phyloP scores from a whole-genome alignment of 2,329 filamentous ascomycete genomes.

The Fusarium guadeloupense region DNA sequence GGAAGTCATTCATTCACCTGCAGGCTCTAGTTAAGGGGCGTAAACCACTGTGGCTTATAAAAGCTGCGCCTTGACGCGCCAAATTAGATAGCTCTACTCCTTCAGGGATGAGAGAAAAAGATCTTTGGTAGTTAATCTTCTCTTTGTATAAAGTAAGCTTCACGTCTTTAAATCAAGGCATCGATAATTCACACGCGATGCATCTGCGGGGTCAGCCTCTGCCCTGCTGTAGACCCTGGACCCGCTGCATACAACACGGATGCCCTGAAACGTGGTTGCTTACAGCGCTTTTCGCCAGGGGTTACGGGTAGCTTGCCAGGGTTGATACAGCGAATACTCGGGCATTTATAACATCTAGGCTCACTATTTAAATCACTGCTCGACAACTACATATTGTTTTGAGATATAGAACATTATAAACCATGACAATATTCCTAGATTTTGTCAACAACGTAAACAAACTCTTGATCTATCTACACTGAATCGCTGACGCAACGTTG shows the following conservation, averaged over 20 bases:
- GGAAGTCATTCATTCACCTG: constrained; percentile 17
- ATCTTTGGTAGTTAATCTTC: not conserved
- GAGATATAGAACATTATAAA: not conserved
- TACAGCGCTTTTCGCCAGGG: constrained; percentile 6
- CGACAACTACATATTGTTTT: not conserved
- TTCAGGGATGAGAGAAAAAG: not conserved
- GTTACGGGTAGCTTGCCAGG: not conserved
- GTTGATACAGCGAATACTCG: not conserved
- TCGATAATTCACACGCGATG: constrained; percentile 16
- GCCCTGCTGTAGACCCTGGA: constrained; percentile 3
- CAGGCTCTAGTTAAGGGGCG: constrained; percentile 4
- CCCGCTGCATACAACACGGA: not conserved
- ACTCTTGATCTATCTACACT: not conserved
- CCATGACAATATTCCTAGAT: not conserved
- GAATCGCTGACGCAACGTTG: not conserved
- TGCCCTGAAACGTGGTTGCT: constrained; percentile 8
- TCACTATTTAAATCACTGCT: too few species aligned
- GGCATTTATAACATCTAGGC: too few species aligned
- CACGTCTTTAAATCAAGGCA: constrained; percentile 1
- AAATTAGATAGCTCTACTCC: not conserved
- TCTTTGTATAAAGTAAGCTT: not conserved
- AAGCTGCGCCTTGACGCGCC: constrained; percentile 9
- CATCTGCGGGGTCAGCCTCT: constrained; percentile 16
- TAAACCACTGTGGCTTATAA: not conserved
- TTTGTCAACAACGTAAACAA: not conserved